Conservation (phyloP, 345 rosid species). For the Dimocarpus longan region DNA sequence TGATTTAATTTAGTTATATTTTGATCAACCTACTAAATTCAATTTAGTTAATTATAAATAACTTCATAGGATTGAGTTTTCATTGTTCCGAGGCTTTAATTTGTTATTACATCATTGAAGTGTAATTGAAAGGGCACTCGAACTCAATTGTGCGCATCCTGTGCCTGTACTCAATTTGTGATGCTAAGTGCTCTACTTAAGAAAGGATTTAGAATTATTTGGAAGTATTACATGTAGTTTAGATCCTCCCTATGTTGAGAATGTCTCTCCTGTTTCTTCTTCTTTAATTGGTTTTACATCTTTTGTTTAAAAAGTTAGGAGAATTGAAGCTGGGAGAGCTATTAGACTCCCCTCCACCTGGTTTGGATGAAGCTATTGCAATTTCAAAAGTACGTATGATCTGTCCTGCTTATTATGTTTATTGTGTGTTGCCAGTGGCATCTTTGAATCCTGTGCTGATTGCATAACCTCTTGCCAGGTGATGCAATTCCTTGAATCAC, state of each 20-base stretch:
- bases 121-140: not conserved
- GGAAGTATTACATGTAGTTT: not conserved
- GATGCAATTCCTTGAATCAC: slow-evolving; percentile 94
- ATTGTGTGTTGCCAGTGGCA: not conserved
- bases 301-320: slow-evolving; percentile 59
- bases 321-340: slow-evolving; percentile 92
- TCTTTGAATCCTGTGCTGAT: slow-evolving; percentile 32
- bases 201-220: not conserved
- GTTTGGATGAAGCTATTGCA: slow-evolving; percentile 98
- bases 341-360: slow-evolving; percentile 98
- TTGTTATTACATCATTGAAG: not conserved
- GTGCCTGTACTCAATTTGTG: not conserved
- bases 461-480: slow-evolving; percentile 52
- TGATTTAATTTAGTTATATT: not conserved
- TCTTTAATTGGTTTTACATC: slow-evolving; percentile 20
- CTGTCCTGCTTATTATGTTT: slow-evolving; percentile 20
- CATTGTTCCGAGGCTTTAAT: not conserved
- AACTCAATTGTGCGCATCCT: not conserved
- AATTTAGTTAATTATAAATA: not conserved
- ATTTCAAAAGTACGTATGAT: slow-evolving; percentile 69
- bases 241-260: not conserved
- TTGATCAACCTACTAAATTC: not conserved
- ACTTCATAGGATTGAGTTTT: not conserved
- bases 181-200: not conserved
- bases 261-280: not conserved